A percentile compares a stretch with the other conserved stretches of the same genome.
phyloP scores from a whole-genome alignment of 2,329 filamentous ascomycete species.

The Penicillium hesseltinei region DNA sequence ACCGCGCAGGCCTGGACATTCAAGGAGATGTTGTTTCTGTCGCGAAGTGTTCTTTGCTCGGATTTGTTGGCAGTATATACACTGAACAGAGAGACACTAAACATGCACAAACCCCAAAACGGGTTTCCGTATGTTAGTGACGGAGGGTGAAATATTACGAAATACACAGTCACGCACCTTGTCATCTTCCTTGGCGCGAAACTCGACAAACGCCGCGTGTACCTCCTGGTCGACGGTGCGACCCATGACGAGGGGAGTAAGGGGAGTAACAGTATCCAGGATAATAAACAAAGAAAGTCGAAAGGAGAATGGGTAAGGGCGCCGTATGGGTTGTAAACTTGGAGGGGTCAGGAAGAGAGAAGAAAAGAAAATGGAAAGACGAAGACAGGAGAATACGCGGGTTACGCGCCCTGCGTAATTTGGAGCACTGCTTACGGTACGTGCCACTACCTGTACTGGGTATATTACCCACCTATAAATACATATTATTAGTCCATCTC shows the following conservation, averaged over 20 bases:
- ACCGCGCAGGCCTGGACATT: constrained; percentile 50
- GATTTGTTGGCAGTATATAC: constrained; percentile 54
- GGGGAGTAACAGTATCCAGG: constrained; percentile 15
- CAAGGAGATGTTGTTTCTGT: constrained; percentile 52
- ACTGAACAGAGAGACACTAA: constrained; percentile 53
- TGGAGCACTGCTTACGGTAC: constrained; percentile 20
- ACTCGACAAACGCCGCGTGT: constrained; percentile 54
- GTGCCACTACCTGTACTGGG: background rate
- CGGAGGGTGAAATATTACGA: constrained; percentile 42
- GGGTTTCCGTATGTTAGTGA: constrained; percentile 37
- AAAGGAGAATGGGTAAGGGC: constrained; percentile 9
- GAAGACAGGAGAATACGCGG: constrained; percentile 24
- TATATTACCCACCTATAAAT: background rate
- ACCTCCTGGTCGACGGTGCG: constrained; percentile 54
- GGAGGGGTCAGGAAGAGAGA: constrained; percentile 15
- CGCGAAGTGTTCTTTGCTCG: constrained; percentile 54
- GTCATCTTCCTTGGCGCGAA: constrained; percentile 54
- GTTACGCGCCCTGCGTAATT: constrained; percentile 24
- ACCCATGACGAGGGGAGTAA: constrained; percentile 44
- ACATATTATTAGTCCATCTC: background rate
- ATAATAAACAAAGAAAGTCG: constrained; percentile 1
- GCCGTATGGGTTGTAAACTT: constrained; percentile 17
- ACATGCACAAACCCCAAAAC: constrained; percentile 19
- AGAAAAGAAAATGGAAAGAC: constrained; percentile 24
- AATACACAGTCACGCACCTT: constrained; percentile 46